phyloP scores from a whole-genome alignment of 106 monocot genomes.

The Apostasia shenzhenica region DNA sequence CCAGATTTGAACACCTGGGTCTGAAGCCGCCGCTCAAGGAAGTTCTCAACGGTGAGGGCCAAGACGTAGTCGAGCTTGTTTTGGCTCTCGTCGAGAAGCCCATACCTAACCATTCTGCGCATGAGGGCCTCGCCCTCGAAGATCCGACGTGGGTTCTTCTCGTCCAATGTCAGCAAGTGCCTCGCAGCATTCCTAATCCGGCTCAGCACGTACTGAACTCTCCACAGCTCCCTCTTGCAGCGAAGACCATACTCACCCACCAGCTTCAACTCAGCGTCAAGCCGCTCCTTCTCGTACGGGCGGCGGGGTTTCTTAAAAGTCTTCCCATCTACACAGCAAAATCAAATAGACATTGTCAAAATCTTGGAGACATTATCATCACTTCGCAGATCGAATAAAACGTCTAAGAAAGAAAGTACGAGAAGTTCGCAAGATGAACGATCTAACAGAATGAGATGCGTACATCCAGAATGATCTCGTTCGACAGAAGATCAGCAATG shows the following conservation, averaged over 20 bases:
- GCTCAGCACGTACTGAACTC: constrained; percentile 51
- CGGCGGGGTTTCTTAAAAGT: constrained; percentile 83
- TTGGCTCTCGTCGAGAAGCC: constrained; percentile 48
- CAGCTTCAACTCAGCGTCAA: constrained; percentile 67
- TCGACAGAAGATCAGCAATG: neutral
- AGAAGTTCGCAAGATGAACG: neutral
- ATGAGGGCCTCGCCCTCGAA: constrained; percentile 57
- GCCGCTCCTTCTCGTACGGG: constrained; percentile 77
- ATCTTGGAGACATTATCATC: neutral
- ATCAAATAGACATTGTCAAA: neutral
- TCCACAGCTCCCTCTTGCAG: constrained; percentile 56
- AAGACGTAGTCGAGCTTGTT: constrained; percentile 61
- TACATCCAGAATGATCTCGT: neutral
- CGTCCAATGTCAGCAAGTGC: constrained; percentile 45
- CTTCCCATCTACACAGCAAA: constrained; percentile 45
- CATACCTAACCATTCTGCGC: constrained; percentile 40
- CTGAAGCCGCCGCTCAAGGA: constrained; percentile 54
- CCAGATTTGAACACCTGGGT: constrained; percentile 61
- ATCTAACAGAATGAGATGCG: neutral
- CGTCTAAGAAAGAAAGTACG: neutral
- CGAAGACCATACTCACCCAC: constrained; percentile 65
- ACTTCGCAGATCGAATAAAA: neutral
- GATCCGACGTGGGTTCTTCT: constrained; percentile 38
- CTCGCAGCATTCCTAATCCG: constrained; percentile 56
- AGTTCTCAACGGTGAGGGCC: constrained; percentile 50